These are phyloP conservation scores for Lichtheimia ornata DNA, from an alignment of 371 early-diverging fungal genomes.

Conservation along the genomic window DNA sequence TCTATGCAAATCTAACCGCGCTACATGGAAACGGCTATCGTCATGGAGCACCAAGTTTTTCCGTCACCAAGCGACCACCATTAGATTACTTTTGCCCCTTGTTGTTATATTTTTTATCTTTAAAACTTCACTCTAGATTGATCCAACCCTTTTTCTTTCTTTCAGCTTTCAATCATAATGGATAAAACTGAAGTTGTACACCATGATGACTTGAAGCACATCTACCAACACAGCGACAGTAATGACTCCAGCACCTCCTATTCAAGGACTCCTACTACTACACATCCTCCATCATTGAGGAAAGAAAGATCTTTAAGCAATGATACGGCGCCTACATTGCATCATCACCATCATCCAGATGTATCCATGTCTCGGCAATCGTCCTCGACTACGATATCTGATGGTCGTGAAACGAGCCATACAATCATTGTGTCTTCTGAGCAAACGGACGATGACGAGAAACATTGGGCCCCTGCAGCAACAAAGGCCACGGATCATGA, in stretches of 20 bases:
- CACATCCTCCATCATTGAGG: neutral
- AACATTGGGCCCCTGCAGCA: neutral
- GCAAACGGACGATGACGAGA: conserved; percentile 6
- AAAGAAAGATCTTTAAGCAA: no score
- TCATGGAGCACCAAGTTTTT: conserved; percentile 13
- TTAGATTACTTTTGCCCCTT: neutral
- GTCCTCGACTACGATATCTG: conserved; percentile 2
- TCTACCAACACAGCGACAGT: no score
- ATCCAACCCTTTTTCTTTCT: neutral
- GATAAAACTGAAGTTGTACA: no score
- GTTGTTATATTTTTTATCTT: neutral
- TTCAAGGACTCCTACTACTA: neutral
- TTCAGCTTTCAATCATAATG: neutral
- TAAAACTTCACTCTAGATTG: neutral
- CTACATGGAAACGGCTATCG: conserved; percentile 1
- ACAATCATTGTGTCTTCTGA: conserved; percentile 11
- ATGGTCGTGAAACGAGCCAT: conserved; percentile 1
- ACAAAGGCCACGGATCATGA: conserved; percentile 1
- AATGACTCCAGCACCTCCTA: no score
- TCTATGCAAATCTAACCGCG: conserved; percentile 8
- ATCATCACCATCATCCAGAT: no score
- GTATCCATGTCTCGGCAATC: conserved; percentile 1
- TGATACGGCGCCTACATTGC: no score
- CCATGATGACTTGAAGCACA: no score
- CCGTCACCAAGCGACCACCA: conserved; percentile 4